Conservation (phyloP, 768 basidiomycete species). For the Russula sp. region DNA sequence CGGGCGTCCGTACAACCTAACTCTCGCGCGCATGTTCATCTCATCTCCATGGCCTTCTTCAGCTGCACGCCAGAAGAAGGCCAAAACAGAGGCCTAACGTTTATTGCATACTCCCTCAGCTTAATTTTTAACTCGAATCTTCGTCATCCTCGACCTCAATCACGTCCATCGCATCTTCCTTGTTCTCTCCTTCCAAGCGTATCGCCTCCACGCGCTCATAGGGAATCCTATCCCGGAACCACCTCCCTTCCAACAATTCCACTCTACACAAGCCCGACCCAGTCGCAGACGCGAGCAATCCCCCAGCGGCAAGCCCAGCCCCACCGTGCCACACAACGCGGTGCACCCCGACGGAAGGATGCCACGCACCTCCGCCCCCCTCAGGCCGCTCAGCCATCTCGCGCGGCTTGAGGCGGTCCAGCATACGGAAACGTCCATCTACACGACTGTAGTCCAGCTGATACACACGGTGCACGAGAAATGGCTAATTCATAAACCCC, state of each 20-base stretch:
- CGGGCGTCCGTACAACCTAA: no score
- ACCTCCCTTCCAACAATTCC: conserved; percentile 73
- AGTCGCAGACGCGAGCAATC: conserved; percentile 68
- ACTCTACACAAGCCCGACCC: conserved; percentile 82
- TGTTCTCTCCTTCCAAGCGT: conserved; percentile 58
- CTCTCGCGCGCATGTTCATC: no score
- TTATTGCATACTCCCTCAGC: no score
- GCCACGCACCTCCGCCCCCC: conserved; percentile 56
- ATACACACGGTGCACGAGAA: conserved; percentile 72
- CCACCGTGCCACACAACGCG: conserved; percentile 77
- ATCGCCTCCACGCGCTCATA: conserved; percentile 58
- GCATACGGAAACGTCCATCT: conserved; percentile 71
- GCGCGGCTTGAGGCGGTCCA: conserved; percentile 78
- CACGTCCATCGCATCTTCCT: conserved; percentile 25
- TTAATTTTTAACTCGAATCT: conserved; percentile 10
- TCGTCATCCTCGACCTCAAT: conserved; percentile 36
- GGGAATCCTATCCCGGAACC: conserved; percentile 57
- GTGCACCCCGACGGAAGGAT: conserved; percentile 70
- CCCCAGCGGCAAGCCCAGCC: conserved; percentile 53
- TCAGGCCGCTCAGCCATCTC: conserved; percentile 44
- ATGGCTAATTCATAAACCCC: conserved; percentile 45
- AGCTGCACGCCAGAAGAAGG: no score
- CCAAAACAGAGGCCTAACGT: no score
- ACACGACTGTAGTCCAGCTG: conserved; percentile 82
- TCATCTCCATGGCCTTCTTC: no score